Conservation (phyloP, 2,329 filamentous ascomycete genomes). For the Colletotrichum sp. region DNA sequence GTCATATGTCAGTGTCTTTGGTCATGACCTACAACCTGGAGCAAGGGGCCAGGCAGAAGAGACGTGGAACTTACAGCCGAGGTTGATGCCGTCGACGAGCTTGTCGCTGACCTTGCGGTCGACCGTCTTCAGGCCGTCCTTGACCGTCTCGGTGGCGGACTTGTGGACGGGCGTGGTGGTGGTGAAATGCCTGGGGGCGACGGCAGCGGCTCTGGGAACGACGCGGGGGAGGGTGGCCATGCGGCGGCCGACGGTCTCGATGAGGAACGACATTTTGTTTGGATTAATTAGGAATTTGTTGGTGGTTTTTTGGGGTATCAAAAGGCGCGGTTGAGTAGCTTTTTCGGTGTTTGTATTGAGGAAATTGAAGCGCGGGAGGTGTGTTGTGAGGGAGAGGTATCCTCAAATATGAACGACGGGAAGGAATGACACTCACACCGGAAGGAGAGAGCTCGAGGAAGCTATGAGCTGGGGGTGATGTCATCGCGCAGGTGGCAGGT, state of each 20-base stretch:
- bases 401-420: neutral
- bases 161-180: slow-evolving; percentile 51
- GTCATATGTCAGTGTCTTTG: neutral
- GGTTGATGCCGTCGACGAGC: slow-evolving; percentile 65
- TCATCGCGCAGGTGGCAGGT: neutral
- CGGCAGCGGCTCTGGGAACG: slow-evolving; percentile 40
- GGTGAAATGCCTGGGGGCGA: slow-evolving; percentile 55
- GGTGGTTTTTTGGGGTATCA: neutral
- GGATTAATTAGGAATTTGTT: neutral
- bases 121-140: slow-evolving; percentile 64
- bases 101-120: slow-evolving; percentile 66
- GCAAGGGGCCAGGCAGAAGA: neutral
- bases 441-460: neutral
- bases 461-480: slow-evolving; percentile 17
- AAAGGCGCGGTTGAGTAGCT: neutral
- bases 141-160: slow-evolving; percentile 58
- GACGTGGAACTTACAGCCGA: slow-evolving; percentile 50
- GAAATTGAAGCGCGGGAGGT: fast-evolving
- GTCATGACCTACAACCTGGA: fast-evolving
- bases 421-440: neutral
- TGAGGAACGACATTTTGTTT: slow-evolving; percentile 58
- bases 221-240: slow-evolving; percentile 35
- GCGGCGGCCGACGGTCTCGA: slow-evolving; percentile 49
- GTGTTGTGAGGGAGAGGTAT: neutral
- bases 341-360: neutral